Percentiles rank a stretch among this genome's conserved stretches.
Evolutionary conservation across 2,329 filamentous ascomycete species (phyloP).

Genomic region (Biscogniauxia sp.): DNA sequence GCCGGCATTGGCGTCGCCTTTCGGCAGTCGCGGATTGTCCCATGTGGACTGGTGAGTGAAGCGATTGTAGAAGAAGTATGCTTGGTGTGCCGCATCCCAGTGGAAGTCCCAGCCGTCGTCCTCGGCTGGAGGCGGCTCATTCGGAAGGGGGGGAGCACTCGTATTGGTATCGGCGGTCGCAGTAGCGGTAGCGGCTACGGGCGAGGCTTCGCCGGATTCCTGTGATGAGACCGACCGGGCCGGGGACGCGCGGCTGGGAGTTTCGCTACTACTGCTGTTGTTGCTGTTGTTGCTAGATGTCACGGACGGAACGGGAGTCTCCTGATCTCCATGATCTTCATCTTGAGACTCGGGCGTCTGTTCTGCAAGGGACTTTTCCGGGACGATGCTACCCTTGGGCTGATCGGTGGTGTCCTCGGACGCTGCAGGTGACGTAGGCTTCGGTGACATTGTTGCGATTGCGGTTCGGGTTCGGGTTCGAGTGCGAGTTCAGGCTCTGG

Average conservation of each 20-base stretch:
- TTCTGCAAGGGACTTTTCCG: slow-evolving; percentile 14
- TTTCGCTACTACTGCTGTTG: background rate
- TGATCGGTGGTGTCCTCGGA: slow-evolving; percentile 20
- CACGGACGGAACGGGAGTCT: slow-evolving; percentile 3
- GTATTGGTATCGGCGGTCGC: slow-evolving; percentile 14
- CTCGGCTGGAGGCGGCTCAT: slow-evolving; percentile 40
- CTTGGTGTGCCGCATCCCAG: slow-evolving; percentile 67
- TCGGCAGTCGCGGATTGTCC: slow-evolving; percentile 78
- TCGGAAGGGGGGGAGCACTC: slow-evolving; percentile 36
- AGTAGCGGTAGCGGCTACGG: slow-evolving; percentile 8
- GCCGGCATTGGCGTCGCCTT: slow-evolving; percentile 29
- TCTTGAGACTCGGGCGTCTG: slow-evolving; percentile 17
- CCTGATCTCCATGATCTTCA: slow-evolving; percentile 16
- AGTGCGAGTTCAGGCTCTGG: no score
- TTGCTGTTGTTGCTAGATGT: background rate
- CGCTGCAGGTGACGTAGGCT: slow-evolving; percentile 16
- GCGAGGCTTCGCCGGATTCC: slow-evolving; percentile 23
- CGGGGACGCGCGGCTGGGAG: slow-evolving; percentile 7
- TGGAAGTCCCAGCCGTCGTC: slow-evolving; percentile 78
- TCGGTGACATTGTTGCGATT: slow-evolving; percentile 18
- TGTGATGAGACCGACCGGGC: slow-evolving; percentile 12
- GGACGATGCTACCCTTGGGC: slow-evolving; percentile 17
- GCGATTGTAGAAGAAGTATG: slow-evolving; percentile 84
- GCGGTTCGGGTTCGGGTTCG: no score
- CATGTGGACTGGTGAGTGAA: slow-evolving; percentile 74